These are phyloP conservation scores for Chlorella sp. DNA, from an alignment of 139 green algal genomes.

Conservation along the genomic window DNA sequence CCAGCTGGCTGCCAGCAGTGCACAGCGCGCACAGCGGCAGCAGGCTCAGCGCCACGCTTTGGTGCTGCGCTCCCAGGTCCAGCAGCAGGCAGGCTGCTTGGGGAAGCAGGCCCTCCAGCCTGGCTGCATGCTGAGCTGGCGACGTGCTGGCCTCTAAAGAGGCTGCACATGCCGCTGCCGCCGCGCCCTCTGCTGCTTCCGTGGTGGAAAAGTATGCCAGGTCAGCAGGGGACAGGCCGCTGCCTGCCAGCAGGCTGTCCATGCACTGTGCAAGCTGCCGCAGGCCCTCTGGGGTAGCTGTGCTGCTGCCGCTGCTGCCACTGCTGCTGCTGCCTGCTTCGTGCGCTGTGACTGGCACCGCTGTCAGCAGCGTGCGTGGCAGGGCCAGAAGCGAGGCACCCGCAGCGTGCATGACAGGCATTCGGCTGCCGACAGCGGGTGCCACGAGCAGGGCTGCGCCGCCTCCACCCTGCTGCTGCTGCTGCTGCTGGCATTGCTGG, in stretches of 20 bases:
- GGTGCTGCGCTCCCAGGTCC: slow-evolving; percentile 5
- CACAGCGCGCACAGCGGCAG: slow-evolving; percentile 34
- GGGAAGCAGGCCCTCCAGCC: background rate
- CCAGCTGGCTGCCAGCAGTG: background rate
- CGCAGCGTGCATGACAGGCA: slow-evolving; percentile 2
- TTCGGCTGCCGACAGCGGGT: background rate
- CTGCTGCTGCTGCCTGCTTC: background rate
- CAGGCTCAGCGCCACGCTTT: slow-evolving; percentile 35
- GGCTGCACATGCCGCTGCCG: background rate
- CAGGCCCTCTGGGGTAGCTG: background rate
- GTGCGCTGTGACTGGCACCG: background rate
- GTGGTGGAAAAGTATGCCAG: background rate
- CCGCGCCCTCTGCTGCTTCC: slow-evolving; percentile 7
- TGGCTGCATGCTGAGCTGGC: background rate
- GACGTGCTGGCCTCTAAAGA: background rate
- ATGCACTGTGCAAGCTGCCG: background rate
- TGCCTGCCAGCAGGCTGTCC: background rate
- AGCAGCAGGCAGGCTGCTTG: slow-evolving; percentile 13
- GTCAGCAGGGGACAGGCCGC: background rate
- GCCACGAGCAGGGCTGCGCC: background rate
- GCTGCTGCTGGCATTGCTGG: background rate
- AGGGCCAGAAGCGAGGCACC: background rate
- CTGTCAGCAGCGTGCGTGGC: background rate
- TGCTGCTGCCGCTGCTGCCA: background rate
- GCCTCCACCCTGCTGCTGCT: background rate